Base-by-base conservation (phyloP, 148 eudicot genomes). In the Beta vulgaris region DNA sequence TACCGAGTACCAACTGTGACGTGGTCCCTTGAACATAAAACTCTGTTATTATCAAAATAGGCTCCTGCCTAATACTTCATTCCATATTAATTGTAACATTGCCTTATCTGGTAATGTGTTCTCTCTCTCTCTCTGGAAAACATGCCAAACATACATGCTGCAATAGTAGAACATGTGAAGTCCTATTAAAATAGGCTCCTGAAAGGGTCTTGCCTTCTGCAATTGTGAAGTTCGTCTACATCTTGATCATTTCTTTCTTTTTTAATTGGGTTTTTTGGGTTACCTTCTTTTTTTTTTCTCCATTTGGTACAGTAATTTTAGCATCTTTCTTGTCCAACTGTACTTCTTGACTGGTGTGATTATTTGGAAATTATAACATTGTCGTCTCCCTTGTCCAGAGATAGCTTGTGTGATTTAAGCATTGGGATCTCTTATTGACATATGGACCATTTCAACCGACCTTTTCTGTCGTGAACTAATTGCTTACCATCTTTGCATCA, bases 361-460 rank as follows among this genome's bases (percentile, higher is more conserved):
- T 68, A 28, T 23, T 18, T 19, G 23, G 32, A 10, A 25, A 3
- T 25, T 40, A 51, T 1, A 64, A 35, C 44, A 64, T 66, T 36
- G 46, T 14, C 7, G 4, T 13, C 67, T 34, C 40, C 2, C 2
- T 62, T 23, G 11, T 0, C 5, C 12, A 14, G 13, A 28, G 34
- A 28, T 35, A 44, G 31, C 15, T 43, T 44, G 36, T 73, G 21
- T 34, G 39, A 11, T 58, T 37, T 29, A 16, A 37, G n/a, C 54
- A 42, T 0, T 42, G 34, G 23, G 35, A 77, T 8, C 58, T 28
- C 57, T 76, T 39, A 68, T 51, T 75, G 46, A 40, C 34, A 60
- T 46, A 40, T 77, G 57, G 23, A 40, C 65, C 42, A n/a, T 66
- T 26, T 69, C 29, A 21, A 31, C 46, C 34, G 7, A 18, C 42